Percentiles rank a stretch among this genome's conserved stretches.
phyloP scores from a whole-genome alignment of 2,329 filamentous ascomycete species.

The Epichloe amarillans region DNA sequence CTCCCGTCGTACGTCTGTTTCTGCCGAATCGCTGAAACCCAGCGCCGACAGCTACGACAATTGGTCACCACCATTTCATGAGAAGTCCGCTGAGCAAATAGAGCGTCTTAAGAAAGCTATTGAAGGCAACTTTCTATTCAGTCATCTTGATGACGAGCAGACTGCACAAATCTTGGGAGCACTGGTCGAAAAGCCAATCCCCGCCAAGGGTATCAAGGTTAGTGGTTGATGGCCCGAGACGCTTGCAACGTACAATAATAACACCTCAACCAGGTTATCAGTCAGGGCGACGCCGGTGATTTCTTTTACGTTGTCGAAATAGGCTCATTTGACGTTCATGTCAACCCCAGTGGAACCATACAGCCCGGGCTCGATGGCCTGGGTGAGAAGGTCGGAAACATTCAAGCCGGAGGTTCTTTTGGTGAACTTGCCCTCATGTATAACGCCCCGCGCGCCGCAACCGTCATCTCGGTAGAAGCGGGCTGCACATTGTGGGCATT shows the following conservation, averaged over 20 bases:
- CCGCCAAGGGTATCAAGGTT: slow-evolving; percentile 71
- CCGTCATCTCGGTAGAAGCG: slow-evolving; percentile 70
- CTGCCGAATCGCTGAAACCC: slow-evolving; percentile 89
- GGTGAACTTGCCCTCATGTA: slow-evolving; percentile 98
- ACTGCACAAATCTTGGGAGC: slow-evolving; percentile 77
- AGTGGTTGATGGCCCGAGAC: slow-evolving; percentile 5
- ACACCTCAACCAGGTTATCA: slow-evolving; percentile 59
- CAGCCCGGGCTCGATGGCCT: slow-evolving; percentile 72
- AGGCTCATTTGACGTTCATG: slow-evolving; percentile 80
- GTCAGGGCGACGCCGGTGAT: slow-evolving; percentile 88
- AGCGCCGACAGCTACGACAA: slow-evolving; percentile 71
- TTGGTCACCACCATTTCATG: slow-evolving; percentile 77
- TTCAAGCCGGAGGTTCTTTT: slow-evolving; percentile 83
- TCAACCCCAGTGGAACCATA: slow-evolving; percentile 63
- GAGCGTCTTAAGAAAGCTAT: slow-evolving; percentile 69
- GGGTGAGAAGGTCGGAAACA: slow-evolving; percentile 68
- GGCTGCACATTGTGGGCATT: slow-evolving; percentile 82
- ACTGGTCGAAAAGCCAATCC: slow-evolving; percentile 87
- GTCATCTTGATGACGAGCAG: slow-evolving; percentile 88
- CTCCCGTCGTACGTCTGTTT: slow-evolving; percentile 86
- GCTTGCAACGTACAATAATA: slow-evolving; percentile 7
- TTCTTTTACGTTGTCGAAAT: slow-evolving; percentile 97
- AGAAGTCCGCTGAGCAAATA: slow-evolving; percentile 73
- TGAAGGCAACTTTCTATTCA: slow-evolving; percentile 83
- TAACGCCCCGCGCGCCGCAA: slow-evolving; percentile 90